Evolutionary conservation across 495 filamentous ascomycete species (phyloP).

Genomic region (Ramalina peruviana): DNA sequence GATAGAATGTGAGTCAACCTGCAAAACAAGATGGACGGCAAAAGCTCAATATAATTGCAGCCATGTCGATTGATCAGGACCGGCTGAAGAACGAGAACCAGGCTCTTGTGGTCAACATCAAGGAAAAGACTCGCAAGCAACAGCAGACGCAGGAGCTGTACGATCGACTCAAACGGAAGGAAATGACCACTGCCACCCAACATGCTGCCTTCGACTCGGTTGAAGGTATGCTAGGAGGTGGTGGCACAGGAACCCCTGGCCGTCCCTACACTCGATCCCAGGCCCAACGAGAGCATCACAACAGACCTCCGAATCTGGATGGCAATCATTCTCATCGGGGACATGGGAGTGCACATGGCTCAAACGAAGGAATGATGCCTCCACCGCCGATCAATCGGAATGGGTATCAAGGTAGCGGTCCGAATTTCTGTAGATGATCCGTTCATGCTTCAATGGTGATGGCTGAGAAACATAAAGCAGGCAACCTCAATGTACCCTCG

Average conservation of each 20-base stretch:
- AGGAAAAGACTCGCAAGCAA: constrained; percentile 64
- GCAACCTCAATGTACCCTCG: constrained; percentile 10
- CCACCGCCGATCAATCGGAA: constrained; percentile 8
- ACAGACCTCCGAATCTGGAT: constrained; percentile 21
- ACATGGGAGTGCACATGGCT: constrained; percentile 24
- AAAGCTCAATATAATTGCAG: constrained; percentile 24
- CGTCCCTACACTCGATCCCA: constrained; percentile 14
- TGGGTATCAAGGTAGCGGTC: constrained; percentile 1
- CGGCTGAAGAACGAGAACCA: constrained; percentile 60
- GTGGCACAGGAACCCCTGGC: constrained; percentile 9
- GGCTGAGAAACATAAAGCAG: neutral
- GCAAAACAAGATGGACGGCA: neutral
- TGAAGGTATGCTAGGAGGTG: constrained; percentile 25
- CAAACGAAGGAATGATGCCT: constrained; percentile 24
- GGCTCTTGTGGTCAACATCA: constrained; percentile 52
- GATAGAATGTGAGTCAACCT: constrained; percentile 29
- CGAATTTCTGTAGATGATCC: neutral
- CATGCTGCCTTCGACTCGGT: constrained; percentile 56
- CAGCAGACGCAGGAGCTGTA: constrained; percentile 73
- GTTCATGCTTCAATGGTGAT: neutral
- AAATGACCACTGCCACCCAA: constrained; percentile 54
- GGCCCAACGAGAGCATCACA: constrained; percentile 11
- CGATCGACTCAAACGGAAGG: constrained; percentile 62
- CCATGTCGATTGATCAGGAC: constrained; percentile 51
- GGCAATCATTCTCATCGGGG: constrained; percentile 33